Base-by-base conservation (phyloP, 1,139 yeast genomes). In the Suhomyces bribrorum region DNA sequence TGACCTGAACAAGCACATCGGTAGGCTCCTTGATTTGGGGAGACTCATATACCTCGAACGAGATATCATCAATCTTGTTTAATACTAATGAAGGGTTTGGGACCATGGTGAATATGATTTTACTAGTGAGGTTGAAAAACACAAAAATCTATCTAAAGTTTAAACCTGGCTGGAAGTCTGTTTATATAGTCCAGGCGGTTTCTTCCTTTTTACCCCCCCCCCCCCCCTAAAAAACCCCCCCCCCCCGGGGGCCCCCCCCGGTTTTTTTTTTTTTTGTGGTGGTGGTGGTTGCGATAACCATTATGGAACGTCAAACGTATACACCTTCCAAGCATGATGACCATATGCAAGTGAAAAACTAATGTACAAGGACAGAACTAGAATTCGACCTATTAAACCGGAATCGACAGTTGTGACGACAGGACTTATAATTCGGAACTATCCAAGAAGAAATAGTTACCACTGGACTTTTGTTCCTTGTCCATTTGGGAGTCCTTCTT, bases 401-500 rank as follows among this genome's bases (percentile, higher is more conserved):
- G 23, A 20, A 20, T 8, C 11, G 18, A 17, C n/a, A 36, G 31
- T 43, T 29, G 24, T 20, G 9, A 27, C 38, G 9, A 38, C 36
- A 24, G 32, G 23, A 34, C 14, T 64, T 69, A 67, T 62, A 76
- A 69, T 57, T 69, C 77, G 38, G 73, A 46, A 49, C 66, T 80
- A 61, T 90, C 97, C 72, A 92, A 77, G 80, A 92, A 92, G 82
- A 92, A 92, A 72, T 86, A 92, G 73, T 92, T 89, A 46, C 98
- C 98, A 36, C 80, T 62, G 35, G 78, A 60, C 72, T 92, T 92
- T 69, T 92, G 98, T 70, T 92, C 97, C 70, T 85, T 90, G 67
- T 92, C 98, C 96, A 92, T 88, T 76, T 92, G 98, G 41, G 97
- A 90, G 61, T 86, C 97, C 61, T 86, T 73, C 72, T 92, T 92